These are phyloP conservation scores for Kodamaea fukazawae DNA, from an alignment of 805 yeast species.

Conservation along the genomic window DNA sequence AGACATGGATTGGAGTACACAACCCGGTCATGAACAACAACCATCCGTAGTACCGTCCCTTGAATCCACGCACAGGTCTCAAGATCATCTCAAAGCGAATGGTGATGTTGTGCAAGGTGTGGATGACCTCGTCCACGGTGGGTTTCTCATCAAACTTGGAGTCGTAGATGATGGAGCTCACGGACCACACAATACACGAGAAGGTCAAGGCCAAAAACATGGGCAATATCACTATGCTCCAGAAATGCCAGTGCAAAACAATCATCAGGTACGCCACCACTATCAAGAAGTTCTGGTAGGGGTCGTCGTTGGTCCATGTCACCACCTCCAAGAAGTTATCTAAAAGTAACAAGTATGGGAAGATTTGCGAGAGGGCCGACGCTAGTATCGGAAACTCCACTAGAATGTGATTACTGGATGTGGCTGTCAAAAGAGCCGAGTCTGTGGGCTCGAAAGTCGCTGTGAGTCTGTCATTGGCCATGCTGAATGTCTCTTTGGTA, in stretches of 20 bases:
- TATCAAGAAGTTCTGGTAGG: slow-evolving; percentile 44
- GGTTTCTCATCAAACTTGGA: slow-evolving; percentile 45
- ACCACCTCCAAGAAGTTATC: slow-evolving; percentile 45
- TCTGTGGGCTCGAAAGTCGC: slow-evolving; percentile 41
- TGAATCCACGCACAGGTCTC: slow-evolving; percentile 35
- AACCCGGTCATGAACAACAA: slow-evolving; percentile 29
- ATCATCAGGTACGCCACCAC: slow-evolving; percentile 37
- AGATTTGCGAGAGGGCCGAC: slow-evolving; percentile 44
- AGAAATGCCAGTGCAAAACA: slow-evolving; percentile 43
- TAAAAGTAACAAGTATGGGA: slow-evolving; percentile 45
- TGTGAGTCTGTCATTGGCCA: slow-evolving; percentile 5
- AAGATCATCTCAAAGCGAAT: slow-evolving; percentile 40
- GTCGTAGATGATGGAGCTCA: slow-evolving; percentile 42
- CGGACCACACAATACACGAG: slow-evolving; percentile 45
- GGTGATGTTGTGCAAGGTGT: slow-evolving; percentile 45
- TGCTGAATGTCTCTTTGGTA: slow-evolving; percentile 3
- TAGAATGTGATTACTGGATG: slow-evolving; percentile 32
- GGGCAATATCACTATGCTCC: slow-evolving; percentile 40
- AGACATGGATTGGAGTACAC: slow-evolving; percentile 44
- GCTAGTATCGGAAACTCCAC: slow-evolving; percentile 46
- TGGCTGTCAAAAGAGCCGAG: slow-evolving; percentile 26
- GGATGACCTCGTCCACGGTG: slow-evolving; percentile 51
- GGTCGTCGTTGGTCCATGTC: slow-evolving; percentile 57
- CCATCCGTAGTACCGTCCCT: slow-evolving; percentile 24
- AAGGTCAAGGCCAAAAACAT: slow-evolving; percentile 32